Percentiles rank a stretch among this genome's conserved stretches.
These are phyloP conservation scores for Taphrina wiesneri DNA, from an alignment of 1,139 yeast species.

Conservation along the genomic window DNA sequence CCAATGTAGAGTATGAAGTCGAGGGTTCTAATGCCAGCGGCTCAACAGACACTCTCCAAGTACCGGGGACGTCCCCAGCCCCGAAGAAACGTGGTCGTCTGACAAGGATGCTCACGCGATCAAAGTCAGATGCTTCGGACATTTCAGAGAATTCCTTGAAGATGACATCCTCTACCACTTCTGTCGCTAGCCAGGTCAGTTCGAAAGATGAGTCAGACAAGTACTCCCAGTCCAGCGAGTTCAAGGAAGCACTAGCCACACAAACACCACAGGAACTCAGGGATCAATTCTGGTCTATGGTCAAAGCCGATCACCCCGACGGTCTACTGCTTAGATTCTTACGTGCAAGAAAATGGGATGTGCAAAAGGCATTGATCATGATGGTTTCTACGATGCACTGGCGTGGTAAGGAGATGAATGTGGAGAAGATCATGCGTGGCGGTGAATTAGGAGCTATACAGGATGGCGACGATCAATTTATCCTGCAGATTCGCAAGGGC, in stretches of 20 bases:
- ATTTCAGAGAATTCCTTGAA: neutral
- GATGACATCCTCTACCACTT: neutral
- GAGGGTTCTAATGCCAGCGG: slow-evolving; percentile 40
- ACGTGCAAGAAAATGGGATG: slow-evolving; percentile 74
- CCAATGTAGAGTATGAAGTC: slow-evolving; percentile 39
- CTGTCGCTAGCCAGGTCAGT: neutral
- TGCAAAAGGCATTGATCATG: slow-evolving; percentile 65
- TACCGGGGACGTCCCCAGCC: slow-evolving; percentile 2
- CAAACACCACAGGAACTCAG: slow-evolving; percentile 42
- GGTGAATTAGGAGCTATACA: slow-evolving; percentile 59
- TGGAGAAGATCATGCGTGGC: slow-evolving; percentile 58
- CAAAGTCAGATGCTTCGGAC: slow-evolving; percentile 23
- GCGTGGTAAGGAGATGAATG: slow-evolving; percentile 60
- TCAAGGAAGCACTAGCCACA: slow-evolving; percentile 40
- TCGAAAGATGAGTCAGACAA: slow-evolving; percentile 39
- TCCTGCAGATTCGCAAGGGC: slow-evolving; percentile 49
- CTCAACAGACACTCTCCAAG: slow-evolving; percentile 39
- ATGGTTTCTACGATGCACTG: slow-evolving; percentile 65
- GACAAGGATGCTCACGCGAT: slow-evolving; percentile 33
- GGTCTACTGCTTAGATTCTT: slow-evolving; percentile 64
- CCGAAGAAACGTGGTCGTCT: slow-evolving; percentile 30
- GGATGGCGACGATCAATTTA: slow-evolving; percentile 51
- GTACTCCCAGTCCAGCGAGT: slow-evolving; percentile 40
- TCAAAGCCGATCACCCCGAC: slow-evolving; percentile 65
- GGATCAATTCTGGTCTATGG: slow-evolving; percentile 55